Evolutionary conservation across 495 filamentous ascomycete species (phyloP).

Genomic region (Podospora pseudopauciseta): DNA sequence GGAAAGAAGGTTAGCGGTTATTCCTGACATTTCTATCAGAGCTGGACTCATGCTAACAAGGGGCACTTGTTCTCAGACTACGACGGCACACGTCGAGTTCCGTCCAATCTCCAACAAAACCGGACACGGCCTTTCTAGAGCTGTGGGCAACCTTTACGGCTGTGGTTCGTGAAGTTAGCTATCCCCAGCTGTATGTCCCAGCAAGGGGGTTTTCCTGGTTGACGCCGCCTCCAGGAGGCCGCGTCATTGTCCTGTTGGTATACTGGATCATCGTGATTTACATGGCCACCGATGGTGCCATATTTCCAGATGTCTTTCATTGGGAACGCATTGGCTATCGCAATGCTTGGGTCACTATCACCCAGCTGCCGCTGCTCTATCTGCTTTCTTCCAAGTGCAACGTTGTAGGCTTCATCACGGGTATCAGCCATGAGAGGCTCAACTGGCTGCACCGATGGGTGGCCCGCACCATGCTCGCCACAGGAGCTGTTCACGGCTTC

Average conservation of each 20-base stretch:
- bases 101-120: conserved; percentile 57
- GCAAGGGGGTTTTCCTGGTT: conserved; percentile 46
- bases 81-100: conserved; percentile 38
- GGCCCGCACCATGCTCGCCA: conserved; percentile 69
- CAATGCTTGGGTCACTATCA: conserved; percentile 69
- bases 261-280: conserved; percentile 58
- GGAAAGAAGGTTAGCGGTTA: conserved; percentile 31
- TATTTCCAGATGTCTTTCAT: conserved; percentile 42
- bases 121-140: conserved; percentile 53
- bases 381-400: conserved; percentile 77
- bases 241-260: conserved; percentile 47
- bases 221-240: conserved; percentile 56
- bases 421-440: conserved; percentile 67
- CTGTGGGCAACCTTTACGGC: conserved; percentile 67
- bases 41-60: not conserved
- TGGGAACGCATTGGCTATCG: conserved; percentile 75
- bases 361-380: conserved; percentile 79
- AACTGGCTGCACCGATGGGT: conserved; percentile 87
- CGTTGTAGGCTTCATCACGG: conserved; percentile 63
- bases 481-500: conserved; percentile 68
- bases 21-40: not conserved
- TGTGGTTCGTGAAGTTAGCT: conserved; percentile 60
- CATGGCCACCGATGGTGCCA: conserved; percentile 50
- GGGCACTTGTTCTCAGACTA: conserved; percentile 27
- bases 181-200: conserved; percentile 58